Evolutionary conservation across 1,284 basidiomycete species (phyloP).

Genomic region (Agroathelia rolfsii): DNA sequence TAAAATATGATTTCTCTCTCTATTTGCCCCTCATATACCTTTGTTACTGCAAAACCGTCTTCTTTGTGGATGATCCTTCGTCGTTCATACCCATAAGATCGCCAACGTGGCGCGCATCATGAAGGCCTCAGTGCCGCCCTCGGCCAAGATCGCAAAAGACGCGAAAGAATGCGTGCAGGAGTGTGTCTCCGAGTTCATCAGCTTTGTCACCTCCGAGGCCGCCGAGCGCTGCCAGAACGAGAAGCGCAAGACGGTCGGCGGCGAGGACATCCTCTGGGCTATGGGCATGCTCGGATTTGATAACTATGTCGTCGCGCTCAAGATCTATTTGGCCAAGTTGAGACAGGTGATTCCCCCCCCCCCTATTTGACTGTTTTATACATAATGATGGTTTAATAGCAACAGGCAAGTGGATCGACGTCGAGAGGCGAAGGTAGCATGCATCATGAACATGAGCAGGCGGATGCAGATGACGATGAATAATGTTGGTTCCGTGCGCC

Average conservation of each 20-base stretch:
- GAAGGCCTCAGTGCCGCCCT: constrained; percentile 81
- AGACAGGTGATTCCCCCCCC: too few species aligned
- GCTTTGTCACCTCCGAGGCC: constrained; percentile 88
- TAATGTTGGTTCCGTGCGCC: too few species aligned
- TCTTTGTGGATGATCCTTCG: neutral
- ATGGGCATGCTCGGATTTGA: constrained; percentile 89
- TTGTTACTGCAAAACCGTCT: neutral
- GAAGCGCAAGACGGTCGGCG: constrained; percentile 83
- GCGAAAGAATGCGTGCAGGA: constrained; percentile 96
- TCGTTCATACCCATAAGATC: constrained; percentile 46
- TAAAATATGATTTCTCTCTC: too few species aligned
- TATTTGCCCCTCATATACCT: constrained; percentile 4
- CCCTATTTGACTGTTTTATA: too few species aligned
- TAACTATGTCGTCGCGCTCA: constrained; percentile 85
- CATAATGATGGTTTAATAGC: too few species aligned
- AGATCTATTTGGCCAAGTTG: constrained; percentile 84
- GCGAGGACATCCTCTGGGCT: constrained; percentile 85
- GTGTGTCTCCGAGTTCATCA: constrained; percentile 93
- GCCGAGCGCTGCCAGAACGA: constrained; percentile 83
- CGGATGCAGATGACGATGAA: too few species aligned
- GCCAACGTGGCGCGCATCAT: constrained; percentile 94
- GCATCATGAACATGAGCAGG: too few species aligned
- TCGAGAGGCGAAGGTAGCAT: too few species aligned
- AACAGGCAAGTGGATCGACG: too few species aligned
- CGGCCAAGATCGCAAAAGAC: constrained; percentile 95